A percentile compares a stretch with the other conserved stretches of the same genome.
These are phyloP conservation scores for Kluyveromyces lactis DNA, from an alignment of 805 yeast species.

Conservation along the genomic window DNA sequence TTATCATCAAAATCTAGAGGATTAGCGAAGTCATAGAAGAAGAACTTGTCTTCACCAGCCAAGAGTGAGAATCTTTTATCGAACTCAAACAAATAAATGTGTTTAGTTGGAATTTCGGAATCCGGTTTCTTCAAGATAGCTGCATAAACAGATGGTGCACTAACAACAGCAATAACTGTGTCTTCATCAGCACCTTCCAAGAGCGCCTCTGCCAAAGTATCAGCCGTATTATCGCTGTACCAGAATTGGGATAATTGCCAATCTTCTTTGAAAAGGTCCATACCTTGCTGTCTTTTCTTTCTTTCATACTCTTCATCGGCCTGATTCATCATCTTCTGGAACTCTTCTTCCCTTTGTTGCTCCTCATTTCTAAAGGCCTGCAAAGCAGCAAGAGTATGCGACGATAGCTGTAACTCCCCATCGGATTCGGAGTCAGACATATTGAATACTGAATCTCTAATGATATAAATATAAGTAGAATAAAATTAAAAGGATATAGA, in stretches of 20 bases:
- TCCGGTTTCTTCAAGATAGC: slow-evolving; percentile 53
- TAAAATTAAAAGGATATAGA: no score
- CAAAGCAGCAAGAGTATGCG: slow-evolving; percentile 44
- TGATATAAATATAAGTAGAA: no score
- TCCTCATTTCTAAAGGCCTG: slow-evolving; percentile 65
- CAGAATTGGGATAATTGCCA: slow-evolving; percentile 95
- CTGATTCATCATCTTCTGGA: slow-evolving; percentile 42
- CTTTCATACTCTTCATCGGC: slow-evolving; percentile 44
- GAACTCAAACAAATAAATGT: slow-evolving; percentile 68
- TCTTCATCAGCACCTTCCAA: slow-evolving; percentile 67
- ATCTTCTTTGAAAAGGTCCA: slow-evolving; percentile 77
- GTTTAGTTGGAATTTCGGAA: slow-evolving; percentile 49
- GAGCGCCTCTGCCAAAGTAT: slow-evolving; percentile 56
- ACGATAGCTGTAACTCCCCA: slow-evolving; percentile 29
- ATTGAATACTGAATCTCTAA: background rate
- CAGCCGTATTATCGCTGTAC: slow-evolving; percentile 73
- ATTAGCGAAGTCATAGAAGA: slow-evolving; percentile 63
- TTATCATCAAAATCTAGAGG: slow-evolving; percentile 56
- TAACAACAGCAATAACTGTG: slow-evolving; percentile 66
- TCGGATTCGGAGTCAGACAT: slow-evolving; percentile 19
- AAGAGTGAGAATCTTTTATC: slow-evolving; percentile 70
- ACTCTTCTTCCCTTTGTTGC: slow-evolving; percentile 43
- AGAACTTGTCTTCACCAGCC: slow-evolving; percentile 60
- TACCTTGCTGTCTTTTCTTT: slow-evolving; percentile 36
- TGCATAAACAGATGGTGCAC: slow-evolving; percentile 91